Conservation (phyloP, 257 asterid genomes). For the Przewalskia tangutica region DNA sequence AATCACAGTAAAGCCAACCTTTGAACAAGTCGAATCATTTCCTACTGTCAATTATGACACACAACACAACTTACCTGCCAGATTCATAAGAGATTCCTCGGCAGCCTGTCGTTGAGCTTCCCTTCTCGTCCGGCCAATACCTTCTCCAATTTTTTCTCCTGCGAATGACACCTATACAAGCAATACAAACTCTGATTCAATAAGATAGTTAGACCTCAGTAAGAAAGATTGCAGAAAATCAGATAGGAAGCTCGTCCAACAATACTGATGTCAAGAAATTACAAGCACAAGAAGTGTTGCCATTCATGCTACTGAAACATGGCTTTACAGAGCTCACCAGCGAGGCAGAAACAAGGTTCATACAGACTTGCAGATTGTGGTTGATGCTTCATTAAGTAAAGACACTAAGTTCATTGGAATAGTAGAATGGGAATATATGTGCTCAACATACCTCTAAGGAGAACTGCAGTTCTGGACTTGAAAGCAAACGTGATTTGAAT, state of each 20-base stretch:
- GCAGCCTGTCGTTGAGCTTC: conserved; percentile 83
- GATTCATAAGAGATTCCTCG: conserved; percentile 61
- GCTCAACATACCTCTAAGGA: conserved; percentile 45
- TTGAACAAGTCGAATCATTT: not conserved
- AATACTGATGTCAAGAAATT: not conserved
- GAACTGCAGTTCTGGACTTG: conserved; percentile 58
- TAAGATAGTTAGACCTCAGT: not conserved
- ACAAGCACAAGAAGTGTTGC: not conserved
- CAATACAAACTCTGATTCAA: conserved; percentile 5
- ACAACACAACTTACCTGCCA: conserved; percentile 57
- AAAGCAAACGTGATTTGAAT: conserved; percentile 44
- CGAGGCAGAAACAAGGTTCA: not conserved
- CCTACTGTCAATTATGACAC: conserved; percentile 7
- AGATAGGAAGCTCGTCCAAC: not conserved
- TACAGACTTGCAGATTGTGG: not conserved
- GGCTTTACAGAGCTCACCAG: not conserved
- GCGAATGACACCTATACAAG: conserved; percentile 70
- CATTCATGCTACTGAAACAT: not conserved
- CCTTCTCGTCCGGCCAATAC: conserved; percentile 80
- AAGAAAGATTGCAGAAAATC: not conserved
- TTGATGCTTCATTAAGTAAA: not conserved
- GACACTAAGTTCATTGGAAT: not conserved
- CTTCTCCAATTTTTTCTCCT: conserved; percentile 84
- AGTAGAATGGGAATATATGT: not conserved
- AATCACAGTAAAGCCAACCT: not conserved